phyloP scores from a whole-genome alignment of 768 basidiomycete genomes.

The Tricholoma sp. region DNA sequence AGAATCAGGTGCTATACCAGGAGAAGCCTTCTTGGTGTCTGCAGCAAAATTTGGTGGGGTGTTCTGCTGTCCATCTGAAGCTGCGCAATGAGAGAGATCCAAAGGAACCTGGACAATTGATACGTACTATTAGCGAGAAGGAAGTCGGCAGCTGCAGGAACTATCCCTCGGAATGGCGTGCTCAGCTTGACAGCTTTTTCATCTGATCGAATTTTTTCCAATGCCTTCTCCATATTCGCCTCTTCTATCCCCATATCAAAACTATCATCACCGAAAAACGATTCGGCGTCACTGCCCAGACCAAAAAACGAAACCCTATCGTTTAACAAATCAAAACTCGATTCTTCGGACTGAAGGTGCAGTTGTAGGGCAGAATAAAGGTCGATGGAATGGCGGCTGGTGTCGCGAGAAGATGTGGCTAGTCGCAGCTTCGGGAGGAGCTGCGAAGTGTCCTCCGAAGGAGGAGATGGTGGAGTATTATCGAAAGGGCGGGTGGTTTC shows the following conservation, averaged over 20 bases:
- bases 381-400: slow-evolving; percentile 39
- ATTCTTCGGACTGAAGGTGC: slow-evolving; percentile 39
- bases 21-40: not conserved
- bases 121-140: not conserved
- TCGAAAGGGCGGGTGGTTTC: slow-evolving; percentile 19
- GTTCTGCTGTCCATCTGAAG: not conserved
- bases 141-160: not conserved
- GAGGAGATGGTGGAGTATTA: slow-evolving; percentile 15
- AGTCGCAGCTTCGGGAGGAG: slow-evolving; percentile 21
- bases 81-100: not conserved
- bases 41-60: not conserved
- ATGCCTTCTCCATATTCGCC: slow-evolving; percentile 17
- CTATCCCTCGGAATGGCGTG: not conserved
- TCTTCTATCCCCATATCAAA: slow-evolving; percentile 29
- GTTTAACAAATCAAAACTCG: slow-evolving; percentile 47
- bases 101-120: not conserved
- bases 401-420: slow-evolving; percentile 16
- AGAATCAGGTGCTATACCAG: not conserved
- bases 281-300: slow-evolving; percentile 25
- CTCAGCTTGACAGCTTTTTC: slow-evolving; percentile 2
- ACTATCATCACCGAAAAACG: slow-evolving; percentile 36
- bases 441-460: slow-evolving; percentile 18
- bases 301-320: slow-evolving; percentile 46
- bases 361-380: slow-evolving; percentile 44
- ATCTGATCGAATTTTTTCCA: slow-evolving; percentile 9